Conservation (phyloP, 208 protist species). For the Trypanosoma caninum region DNA sequence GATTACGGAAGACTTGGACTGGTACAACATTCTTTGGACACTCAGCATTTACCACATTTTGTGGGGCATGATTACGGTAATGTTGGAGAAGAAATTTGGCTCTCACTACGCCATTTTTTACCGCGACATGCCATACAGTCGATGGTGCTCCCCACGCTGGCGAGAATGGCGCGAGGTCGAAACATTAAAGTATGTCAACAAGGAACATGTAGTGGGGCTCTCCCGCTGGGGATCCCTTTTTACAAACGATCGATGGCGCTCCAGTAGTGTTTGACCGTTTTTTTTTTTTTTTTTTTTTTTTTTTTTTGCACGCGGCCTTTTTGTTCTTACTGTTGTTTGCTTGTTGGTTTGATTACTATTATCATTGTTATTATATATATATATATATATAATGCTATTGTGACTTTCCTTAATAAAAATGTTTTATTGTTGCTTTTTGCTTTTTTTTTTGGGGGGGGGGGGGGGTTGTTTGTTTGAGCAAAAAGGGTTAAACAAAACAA, state of each 20-base stretch:
- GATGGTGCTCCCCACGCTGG: constrained; percentile 82
- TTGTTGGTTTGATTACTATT: constrained; percentile 1
- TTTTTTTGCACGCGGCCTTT: not conserved
- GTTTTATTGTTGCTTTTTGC: not conserved
- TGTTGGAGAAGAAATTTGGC: constrained; percentile 62
- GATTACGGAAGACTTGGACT: constrained; percentile 74
- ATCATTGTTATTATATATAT: no score
- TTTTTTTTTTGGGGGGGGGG: no score
- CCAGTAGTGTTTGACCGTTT: constrained; percentile 34
- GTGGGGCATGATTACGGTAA: constrained; percentile 65
- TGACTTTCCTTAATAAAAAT: not conserved
- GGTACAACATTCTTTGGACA: constrained; percentile 73
- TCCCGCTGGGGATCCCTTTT: constrained; percentile 71
- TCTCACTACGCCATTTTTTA: constrained; percentile 86
- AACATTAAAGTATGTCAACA: constrained; percentile 52
- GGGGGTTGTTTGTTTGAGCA: no score
- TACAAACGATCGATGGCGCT: constrained; percentile 64
- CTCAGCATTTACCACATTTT: constrained; percentile 68
- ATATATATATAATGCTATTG: no score
- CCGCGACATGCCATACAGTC: constrained; percentile 54
- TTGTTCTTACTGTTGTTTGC: not conserved
- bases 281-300: constrained; percentile 3
- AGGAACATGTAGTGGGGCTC: constrained; percentile 46
- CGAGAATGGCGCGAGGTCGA: constrained; percentile 81
- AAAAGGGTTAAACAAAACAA: not conserved